Evolutionary conservation across 139 green algal genomes (phyloP).

Genomic region (Tetradesmus lagerheimii): DNA sequence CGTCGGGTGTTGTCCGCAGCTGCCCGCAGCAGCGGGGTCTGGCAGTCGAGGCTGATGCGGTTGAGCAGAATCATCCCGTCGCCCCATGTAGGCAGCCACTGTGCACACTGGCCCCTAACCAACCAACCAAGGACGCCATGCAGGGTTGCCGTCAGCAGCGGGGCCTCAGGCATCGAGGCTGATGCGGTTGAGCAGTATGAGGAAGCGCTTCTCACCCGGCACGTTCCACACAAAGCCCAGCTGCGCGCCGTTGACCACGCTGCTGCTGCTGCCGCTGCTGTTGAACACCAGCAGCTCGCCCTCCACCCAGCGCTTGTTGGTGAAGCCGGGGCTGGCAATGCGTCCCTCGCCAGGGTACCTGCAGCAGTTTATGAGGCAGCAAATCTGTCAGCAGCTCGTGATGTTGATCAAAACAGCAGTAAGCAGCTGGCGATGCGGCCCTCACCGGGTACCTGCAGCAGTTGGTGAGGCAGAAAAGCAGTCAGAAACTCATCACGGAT

Average conservation of each 20-base stretch:
- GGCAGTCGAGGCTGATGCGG: no score
- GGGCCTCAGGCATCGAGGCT: conserved; percentile 52
- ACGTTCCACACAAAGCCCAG: conserved; percentile 93
- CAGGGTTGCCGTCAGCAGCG: no score
- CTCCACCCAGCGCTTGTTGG: conserved; percentile 86
- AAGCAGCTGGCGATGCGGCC: no score
- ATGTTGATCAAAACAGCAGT: background rate
- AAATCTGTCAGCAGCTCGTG: background rate
- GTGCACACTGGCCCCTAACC: no score
- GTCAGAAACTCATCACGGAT: no score
- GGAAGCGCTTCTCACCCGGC: conserved; percentile 73
- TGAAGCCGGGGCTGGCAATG: conserved; percentile 82
- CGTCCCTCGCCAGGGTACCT: conserved; percentile 88
- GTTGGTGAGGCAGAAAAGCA: no score
- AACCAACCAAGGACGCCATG: no score
- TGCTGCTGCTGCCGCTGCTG: conserved; percentile 14
- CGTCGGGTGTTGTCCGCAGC: no score
- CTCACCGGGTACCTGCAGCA: no score
- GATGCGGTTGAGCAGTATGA: conserved; percentile 80
- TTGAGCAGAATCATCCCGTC: no score
- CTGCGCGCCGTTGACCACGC: conserved; percentile 53
- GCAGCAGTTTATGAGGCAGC: background rate
- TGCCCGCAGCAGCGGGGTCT: no score
- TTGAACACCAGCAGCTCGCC: conserved; percentile 92
- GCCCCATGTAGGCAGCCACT: no score